These are phyloP conservation scores for Pisolithus marmoratus DNA, from an alignment of 768 basidiomycete genomes.

Conservation along the genomic window DNA sequence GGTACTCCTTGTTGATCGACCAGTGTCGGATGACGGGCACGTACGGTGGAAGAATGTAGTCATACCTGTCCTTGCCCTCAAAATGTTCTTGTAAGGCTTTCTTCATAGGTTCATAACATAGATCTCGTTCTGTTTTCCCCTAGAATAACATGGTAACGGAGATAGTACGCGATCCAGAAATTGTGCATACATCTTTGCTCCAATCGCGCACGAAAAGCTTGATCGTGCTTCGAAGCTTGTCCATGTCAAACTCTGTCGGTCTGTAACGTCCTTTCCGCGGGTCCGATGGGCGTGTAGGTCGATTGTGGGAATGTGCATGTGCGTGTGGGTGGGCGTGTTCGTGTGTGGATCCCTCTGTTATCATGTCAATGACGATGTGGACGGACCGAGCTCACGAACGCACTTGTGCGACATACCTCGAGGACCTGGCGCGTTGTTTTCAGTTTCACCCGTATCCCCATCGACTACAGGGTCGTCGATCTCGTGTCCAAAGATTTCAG, in stretches of 20 bases:
- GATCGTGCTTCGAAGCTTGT: slow-evolving; percentile 86
- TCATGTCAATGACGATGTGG: slow-evolving; percentile 1
- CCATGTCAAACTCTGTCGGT: slow-evolving; percentile 74
- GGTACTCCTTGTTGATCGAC: slow-evolving; percentile 32
- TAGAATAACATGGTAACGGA: slow-evolving; percentile 20
- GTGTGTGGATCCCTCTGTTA: slow-evolving; percentile 17
- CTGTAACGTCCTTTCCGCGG: slow-evolving; percentile 29
- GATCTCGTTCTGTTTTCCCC: slow-evolving; percentile 73
- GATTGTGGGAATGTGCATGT: slow-evolving; percentile 23
- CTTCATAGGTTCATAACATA: slow-evolving; percentile 78
- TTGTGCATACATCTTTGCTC: slow-evolving; percentile 64
- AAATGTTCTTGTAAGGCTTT: slow-evolving; percentile 67
- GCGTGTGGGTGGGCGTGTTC: slow-evolving; percentile 32
- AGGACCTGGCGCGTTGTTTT: background rate
- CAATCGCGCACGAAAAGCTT: slow-evolving; percentile 94
- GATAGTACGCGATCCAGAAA: background rate
- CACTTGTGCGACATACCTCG: slow-evolving; percentile 14
- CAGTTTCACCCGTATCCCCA: slow-evolving; percentile 20
- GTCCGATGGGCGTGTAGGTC: slow-evolving; percentile 7
- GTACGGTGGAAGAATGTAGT: background rate
- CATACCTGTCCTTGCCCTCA: slow-evolving; percentile 44
- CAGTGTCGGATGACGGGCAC: too few relatives aligned
- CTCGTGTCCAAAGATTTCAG: slow-evolving; percentile 73
- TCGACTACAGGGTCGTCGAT: slow-evolving; percentile 7
- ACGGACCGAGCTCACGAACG: slow-evolving; percentile 17